Conservation (phyloP, 1,284 basidiomycete species). For the Heterobasidion irregulare region DNA sequence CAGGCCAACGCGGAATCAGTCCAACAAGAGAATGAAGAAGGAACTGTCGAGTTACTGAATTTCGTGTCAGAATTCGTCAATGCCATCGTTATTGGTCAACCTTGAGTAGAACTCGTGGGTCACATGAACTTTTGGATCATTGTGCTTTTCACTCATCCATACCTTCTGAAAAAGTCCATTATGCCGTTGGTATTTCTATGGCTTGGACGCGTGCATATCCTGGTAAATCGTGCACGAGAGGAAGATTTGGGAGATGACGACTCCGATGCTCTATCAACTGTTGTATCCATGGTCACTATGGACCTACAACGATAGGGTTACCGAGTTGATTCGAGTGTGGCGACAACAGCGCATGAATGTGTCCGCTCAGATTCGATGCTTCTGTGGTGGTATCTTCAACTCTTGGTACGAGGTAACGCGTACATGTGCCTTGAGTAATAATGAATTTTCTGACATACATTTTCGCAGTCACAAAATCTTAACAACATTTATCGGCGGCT, state of each 20-base stretch:
- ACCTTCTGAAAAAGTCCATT: not conserved
- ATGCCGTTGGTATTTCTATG: slow-evolving; percentile 1
- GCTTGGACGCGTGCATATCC: not conserved
- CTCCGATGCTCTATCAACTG: not conserved
- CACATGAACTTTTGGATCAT: too few species aligned
- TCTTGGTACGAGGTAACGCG: not conserved
- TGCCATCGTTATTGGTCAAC: not conserved
- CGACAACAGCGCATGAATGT: slow-evolving; percentile 5
- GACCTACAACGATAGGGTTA: not conserved
- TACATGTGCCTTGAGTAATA: not conserved
- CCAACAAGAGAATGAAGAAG: not conserved
- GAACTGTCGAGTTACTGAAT: not conserved
- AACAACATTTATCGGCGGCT: not conserved
- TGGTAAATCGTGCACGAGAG: not conserved
- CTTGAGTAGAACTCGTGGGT: slow-evolving; percentile 2
- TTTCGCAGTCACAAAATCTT: not conserved
- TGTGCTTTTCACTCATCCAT: not conserved
- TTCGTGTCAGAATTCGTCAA: not conserved
- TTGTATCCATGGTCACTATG: not conserved
- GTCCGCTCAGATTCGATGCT: not conserved
- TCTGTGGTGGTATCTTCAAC: slow-evolving; percentile 1
- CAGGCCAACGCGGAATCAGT: not conserved
- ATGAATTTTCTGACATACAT: not conserved
- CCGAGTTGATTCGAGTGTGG: slow-evolving; percentile 1
- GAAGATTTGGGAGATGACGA: slow-evolving; percentile 1